Evolutionary conservation across 345 rosid genomes (phyloP).

Genomic region (Viola odorata): DNA sequence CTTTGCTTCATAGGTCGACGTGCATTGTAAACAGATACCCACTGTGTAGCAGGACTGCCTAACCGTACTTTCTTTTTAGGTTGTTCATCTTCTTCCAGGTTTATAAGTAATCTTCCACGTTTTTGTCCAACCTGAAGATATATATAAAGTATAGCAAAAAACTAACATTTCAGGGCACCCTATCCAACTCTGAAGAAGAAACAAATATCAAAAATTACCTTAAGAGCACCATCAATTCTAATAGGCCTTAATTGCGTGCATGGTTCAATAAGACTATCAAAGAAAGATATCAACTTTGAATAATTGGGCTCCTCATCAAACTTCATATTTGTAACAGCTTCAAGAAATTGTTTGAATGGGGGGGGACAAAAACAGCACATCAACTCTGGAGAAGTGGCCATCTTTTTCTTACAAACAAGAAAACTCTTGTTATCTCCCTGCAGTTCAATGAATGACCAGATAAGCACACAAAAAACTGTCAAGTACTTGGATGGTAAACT

Average conservation of each 20-base stretch:
- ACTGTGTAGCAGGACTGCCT: constrained; percentile 34
- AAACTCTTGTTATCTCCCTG: constrained; percentile 32
- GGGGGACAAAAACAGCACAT: constrained; percentile 30
- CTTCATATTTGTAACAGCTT: constrained; percentile 28
- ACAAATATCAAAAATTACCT: constrained; percentile 12
- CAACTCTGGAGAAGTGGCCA: constrained; percentile 31
- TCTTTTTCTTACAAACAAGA: constrained; percentile 32
- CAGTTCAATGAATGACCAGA: background rate
- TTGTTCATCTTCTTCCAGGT: constrained; percentile 32
- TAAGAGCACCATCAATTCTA: constrained; percentile 31
- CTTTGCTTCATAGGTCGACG: constrained; percentile 34
- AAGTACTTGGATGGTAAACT: background rate
- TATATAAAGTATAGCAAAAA: background rate
- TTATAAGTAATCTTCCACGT: constrained; percentile 27
- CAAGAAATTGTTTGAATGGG: constrained; percentile 29
- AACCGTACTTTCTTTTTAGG: constrained; percentile 28
- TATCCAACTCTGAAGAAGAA: background rate
- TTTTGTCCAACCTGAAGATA: constrained; percentile 27
- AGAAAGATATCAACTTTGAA: constrained; percentile 25
- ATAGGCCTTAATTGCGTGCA: constrained; percentile 22
- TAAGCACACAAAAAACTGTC: background rate
- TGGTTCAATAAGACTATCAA: constrained; percentile 30
- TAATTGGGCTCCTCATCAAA: constrained; percentile 34
- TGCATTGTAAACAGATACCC: constrained; percentile 31
- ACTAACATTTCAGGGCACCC: background rate